These are phyloP conservation scores for Paecilomyces fulvus DNA, from an alignment of 2,329 filamentous ascomycete genomes.

Conservation along the genomic window DNA sequence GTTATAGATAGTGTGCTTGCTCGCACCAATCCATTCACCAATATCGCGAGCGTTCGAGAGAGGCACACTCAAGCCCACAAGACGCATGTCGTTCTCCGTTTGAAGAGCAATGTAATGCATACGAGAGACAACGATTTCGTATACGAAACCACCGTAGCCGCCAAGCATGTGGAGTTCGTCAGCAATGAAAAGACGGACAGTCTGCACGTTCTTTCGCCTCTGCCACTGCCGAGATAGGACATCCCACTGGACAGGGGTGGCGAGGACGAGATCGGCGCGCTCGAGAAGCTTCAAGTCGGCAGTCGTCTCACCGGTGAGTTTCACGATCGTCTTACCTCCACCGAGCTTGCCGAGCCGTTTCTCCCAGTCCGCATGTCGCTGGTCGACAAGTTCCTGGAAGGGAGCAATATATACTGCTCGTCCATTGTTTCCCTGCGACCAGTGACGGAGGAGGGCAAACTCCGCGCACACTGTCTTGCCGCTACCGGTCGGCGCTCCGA, in stretches of 20 bases:
- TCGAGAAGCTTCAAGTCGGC: slow-evolving; percentile 85
- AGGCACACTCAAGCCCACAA: slow-evolving; percentile 83
- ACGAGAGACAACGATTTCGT: slow-evolving; percentile 93
- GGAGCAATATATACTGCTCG: slow-evolving; percentile 91
- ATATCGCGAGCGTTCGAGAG: slow-evolving; percentile 88
- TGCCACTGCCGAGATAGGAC: slow-evolving; percentile 94
- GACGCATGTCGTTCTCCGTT: slow-evolving; percentile 73
- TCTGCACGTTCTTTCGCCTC: slow-evolving; percentile 88
- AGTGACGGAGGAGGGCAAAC: slow-evolving; percentile 82
- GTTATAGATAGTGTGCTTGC: slow-evolving; percentile 97
- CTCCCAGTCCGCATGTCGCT: slow-evolving; percentile 75
- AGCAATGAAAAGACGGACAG: slow-evolving; percentile 82
- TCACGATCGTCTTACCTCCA: slow-evolving; percentile 83
- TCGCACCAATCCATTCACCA: slow-evolving; percentile 96
- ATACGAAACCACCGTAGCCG: slow-evolving; percentile 76
- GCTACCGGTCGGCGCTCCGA: slow-evolving; percentile 87
- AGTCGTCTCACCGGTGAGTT: slow-evolving; percentile 86
- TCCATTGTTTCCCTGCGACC: slow-evolving; percentile 62
- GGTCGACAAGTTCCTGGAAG: slow-evolving; percentile 86
- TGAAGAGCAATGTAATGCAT: slow-evolving; percentile 95
- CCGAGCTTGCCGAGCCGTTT: slow-evolving; percentile 62
- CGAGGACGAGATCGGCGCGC: slow-evolving; percentile 78
- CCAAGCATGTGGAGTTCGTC: slow-evolving; percentile 94
- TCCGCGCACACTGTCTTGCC: slow-evolving; percentile 97
- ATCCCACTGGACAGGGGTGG: slow-evolving; percentile 93